These are phyloP conservation scores for Rhodocollybia butyracea DNA, from an alignment of 768 basidiomycete species.

Conservation along the genomic window DNA sequence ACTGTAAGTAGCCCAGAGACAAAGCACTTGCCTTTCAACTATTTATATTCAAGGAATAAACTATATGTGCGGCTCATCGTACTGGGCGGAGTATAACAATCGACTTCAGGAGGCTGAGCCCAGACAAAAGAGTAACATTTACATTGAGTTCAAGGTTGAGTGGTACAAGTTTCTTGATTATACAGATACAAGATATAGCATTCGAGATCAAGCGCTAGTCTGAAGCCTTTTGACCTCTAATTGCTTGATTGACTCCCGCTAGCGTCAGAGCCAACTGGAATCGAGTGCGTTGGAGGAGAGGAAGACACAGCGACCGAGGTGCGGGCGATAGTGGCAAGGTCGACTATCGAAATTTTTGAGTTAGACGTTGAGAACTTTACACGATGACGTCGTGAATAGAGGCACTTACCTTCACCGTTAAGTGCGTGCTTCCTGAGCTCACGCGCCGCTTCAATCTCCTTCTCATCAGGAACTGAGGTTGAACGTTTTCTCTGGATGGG, in stretches of 20 bases:
- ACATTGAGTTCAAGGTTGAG: too few relatives aligned
- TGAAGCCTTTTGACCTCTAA: too few relatives aligned
- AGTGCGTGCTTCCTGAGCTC: slow-evolving; percentile 73
- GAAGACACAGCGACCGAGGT: slow-evolving; percentile 69
- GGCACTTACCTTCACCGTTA: slow-evolving; percentile 51
- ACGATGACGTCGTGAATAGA: slow-evolving; percentile 24
- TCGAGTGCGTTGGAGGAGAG: not conserved
- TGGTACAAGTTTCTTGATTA: too few relatives aligned
- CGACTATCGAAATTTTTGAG: slow-evolving; percentile 30
- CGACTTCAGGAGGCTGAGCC: too few relatives aligned
- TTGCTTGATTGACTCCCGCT: not conserved
- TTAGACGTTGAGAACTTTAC: slow-evolving; percentile 6
- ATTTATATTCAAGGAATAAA: too few relatives aligned
- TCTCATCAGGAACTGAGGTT: slow-evolving; percentile 48
- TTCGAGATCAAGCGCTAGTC: not conserved
- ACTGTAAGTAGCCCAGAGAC: too few relatives aligned
- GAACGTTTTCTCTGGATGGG: slow-evolving; percentile 29
- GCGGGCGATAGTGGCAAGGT: slow-evolving; percentile 79
- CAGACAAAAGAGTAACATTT: too few relatives aligned
- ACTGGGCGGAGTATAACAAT: too few relatives aligned
- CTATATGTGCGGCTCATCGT: too few relatives aligned
- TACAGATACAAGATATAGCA: too few relatives aligned
- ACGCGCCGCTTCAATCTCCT: slow-evolving; percentile 50
- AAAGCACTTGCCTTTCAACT: too few relatives aligned
- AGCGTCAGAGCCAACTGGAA: not conserved